Conservation (phyloP, 352 stramenopile species). For the Globisporangium acanthophoron region DNA sequence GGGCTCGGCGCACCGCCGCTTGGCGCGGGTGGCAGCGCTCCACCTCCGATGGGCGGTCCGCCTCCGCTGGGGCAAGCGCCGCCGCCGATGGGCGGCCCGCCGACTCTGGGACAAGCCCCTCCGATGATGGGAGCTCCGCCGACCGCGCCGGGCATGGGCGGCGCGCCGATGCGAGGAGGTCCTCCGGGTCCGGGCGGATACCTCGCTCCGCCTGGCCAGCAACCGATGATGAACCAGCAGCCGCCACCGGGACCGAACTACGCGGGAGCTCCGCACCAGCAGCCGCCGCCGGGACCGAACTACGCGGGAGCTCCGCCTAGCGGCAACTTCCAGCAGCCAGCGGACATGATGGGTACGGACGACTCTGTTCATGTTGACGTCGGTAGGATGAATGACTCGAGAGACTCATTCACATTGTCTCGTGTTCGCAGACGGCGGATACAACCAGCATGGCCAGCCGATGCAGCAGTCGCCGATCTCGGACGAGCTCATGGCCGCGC, state of each 20-base stretch:
- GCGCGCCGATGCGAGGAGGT: conserved; percentile 7
- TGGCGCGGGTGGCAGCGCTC: conserved; percentile 1
- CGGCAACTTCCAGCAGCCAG: conserved; percentile 78
- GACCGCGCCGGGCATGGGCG: background rate
- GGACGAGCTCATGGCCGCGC: conserved; percentile 65
- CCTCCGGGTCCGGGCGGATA: conserved; percentile 12
- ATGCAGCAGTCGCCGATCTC: conserved; percentile 49
- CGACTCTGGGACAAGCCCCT: background rate
- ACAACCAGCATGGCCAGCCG: conserved; percentile 43
- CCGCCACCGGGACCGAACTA: conserved; percentile 17
- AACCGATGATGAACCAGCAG: conserved; percentile 23
- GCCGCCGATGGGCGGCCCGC: conserved; percentile 9
- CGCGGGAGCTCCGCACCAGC: conserved; percentile 21
- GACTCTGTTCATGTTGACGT: background rate
- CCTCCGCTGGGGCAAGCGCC: conserved; percentile 9
- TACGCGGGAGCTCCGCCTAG: conserved; percentile 36
- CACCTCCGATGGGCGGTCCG: conserved; percentile 27
- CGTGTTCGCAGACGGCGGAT: conserved; percentile 34
- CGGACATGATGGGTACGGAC: conserved; percentile 68
- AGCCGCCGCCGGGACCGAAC: conserved; percentile 14
- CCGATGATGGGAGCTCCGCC: conserved; percentile 16
- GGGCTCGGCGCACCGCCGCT: conserved; percentile 36
- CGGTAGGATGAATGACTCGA: background rate
- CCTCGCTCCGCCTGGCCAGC: background rate
- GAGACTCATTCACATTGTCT: background rate